Percentiles rank a stretch among this genome's conserved stretches.
Evolutionary conservation across 768 basidiomycete species (phyloP).

Genomic region (Boletus reticuloceps): DNA sequence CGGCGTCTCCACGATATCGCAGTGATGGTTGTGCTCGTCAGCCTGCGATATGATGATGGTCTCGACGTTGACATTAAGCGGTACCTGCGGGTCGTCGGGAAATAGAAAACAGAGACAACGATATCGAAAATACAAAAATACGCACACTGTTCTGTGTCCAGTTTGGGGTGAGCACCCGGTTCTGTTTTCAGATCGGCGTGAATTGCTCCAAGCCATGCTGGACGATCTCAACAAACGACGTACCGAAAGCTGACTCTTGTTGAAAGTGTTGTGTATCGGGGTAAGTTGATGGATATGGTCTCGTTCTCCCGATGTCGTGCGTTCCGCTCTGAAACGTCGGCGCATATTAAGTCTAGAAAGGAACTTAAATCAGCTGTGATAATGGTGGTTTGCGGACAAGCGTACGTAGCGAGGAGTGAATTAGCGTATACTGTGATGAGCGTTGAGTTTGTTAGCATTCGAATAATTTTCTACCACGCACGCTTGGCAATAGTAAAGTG

Average conservation of each 20-base stretch:
- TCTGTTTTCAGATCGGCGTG: slow-evolving; percentile 5
- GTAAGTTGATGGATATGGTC: slow-evolving; percentile 12
- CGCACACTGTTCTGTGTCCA: slow-evolving; percentile 22
- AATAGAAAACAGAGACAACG: neutral
- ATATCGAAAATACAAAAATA: neutral
- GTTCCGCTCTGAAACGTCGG: slow-evolving; percentile 27
- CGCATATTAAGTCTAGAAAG: slow-evolving; percentile 28
- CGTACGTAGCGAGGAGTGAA: slow-evolving; percentile 34
- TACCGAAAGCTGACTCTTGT: slow-evolving; percentile 23
- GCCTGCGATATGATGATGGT: slow-evolving; percentile 31
- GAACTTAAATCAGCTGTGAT: neutral
- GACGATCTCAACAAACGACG: neutral
- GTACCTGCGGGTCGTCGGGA: neutral
- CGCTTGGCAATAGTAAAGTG: slow-evolving; percentile 35
- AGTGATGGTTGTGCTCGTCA: slow-evolving; percentile 22
- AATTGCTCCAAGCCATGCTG: neutral
- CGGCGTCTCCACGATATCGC: slow-evolving; percentile 15
- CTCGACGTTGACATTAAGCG: slow-evolving; percentile 33
- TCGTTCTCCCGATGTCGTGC: slow-evolving; percentile 23
- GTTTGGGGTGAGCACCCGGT: slow-evolving; percentile 22
- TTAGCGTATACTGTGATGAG: slow-evolving; percentile 28
- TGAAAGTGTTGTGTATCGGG: slow-evolving; percentile 9
- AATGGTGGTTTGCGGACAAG: neutral
- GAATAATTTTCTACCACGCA: slow-evolving; percentile 6
- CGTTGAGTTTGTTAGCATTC: neutral